phyloP scores from a whole-genome alignment of 352 stramenopile species.

The Aphanomyces invadans region DNA sequence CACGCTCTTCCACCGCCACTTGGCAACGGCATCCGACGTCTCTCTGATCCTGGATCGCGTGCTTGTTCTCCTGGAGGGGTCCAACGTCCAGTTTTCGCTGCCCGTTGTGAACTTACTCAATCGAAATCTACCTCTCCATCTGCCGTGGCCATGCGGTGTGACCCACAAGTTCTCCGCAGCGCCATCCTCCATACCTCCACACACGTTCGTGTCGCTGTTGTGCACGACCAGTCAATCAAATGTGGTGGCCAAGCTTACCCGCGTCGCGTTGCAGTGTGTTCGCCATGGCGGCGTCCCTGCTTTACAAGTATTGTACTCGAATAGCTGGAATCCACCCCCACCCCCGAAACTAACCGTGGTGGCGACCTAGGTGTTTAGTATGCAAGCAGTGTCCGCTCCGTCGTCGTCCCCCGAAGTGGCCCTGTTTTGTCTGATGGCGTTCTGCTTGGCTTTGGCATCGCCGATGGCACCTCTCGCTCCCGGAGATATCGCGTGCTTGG shows the following conservation, averaged over 20 bases:
- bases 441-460: background rate
- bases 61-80: constrained; percentile 22
- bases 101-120: constrained; percentile 1
- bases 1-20: constrained; percentile 9
- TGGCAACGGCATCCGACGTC: constrained; percentile 19
- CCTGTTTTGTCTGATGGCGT: constrained; percentile 15
- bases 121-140: background rate
- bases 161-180: background rate
- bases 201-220: background rate
- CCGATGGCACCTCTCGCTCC: background rate
- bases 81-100: constrained; percentile 1
- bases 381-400: background rate
- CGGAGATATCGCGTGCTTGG: background rate
- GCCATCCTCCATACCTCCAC: background rate
- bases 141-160: background rate
- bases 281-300: constrained; percentile 12
- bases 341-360: background rate
- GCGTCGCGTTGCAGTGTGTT: background rate
- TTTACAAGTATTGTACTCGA: constrained; percentile 1
- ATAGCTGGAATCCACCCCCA: too few species aligned
- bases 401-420: background rate
- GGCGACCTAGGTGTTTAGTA: constrained; percentile 9
- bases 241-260: constrained; percentile 1
- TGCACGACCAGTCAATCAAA: background rate
- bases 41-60: constrained; percentile 11